A percentile compares a stretch with the other conserved stretches of the same genome.
Evolutionary conservation across 176 grass and related monocot genomes (phyloP).

Genomic region (Tuctoria greenei): DNA sequence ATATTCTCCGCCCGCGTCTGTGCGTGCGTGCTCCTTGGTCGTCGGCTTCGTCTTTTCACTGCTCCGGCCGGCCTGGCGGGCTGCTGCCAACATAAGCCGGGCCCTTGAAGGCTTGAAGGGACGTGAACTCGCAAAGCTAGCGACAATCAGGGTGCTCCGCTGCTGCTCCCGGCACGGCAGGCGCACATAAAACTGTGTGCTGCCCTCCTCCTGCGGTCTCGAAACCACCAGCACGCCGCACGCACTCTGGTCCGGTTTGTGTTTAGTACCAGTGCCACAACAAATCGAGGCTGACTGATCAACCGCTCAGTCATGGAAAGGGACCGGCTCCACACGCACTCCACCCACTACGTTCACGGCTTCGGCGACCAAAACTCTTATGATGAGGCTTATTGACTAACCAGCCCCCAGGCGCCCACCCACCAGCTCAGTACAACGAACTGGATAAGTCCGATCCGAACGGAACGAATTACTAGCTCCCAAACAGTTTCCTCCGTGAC

Average conservation of each 20-base stretch:
- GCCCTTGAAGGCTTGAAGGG: background rate
- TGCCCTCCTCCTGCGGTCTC: background rate
- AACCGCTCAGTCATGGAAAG: background rate
- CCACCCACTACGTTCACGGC: slow-evolving; percentile 10
- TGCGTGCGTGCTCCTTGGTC: background rate
- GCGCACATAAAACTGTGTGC: slow-evolving; percentile 3
- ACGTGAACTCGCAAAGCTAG: background rate
- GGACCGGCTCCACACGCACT: no score
- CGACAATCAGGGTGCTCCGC: no score
- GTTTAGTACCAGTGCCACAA: background rate
- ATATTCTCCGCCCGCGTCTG: background rate
- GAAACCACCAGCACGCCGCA: slow-evolving; percentile 11
- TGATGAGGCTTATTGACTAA: no score
- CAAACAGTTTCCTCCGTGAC: no score
- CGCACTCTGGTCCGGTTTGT: background rate
- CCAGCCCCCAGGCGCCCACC: no score
- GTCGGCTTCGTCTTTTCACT: background rate
- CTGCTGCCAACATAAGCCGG: background rate
- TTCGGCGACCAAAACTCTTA: slow-evolving; percentile 1
- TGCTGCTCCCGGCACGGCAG: background rate
- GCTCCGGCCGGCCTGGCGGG: background rate
- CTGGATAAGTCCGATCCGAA: background rate
- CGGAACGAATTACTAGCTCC: no score
- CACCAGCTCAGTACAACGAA: background rate
- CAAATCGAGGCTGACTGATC: background rate